Conservation (phyloP, 495 filamentous ascomycete species). For the Chaetomium cochliodes region DNA sequence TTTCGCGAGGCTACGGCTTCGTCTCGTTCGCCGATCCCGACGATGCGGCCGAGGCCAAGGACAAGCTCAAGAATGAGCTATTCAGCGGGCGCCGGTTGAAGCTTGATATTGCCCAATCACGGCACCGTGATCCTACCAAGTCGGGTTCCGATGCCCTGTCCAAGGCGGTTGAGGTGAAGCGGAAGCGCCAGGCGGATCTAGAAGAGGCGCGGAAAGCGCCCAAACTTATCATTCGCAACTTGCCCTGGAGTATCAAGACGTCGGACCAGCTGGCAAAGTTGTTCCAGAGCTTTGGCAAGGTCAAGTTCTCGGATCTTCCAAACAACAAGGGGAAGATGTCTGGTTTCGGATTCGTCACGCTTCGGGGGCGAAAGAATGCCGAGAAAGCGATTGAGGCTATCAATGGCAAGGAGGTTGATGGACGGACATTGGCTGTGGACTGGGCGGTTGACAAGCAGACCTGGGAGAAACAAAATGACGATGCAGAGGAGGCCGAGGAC, state of each 20-base stretch:
- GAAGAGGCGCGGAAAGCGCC: slow-evolving; percentile 60
- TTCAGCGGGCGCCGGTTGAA: slow-evolving; percentile 78
- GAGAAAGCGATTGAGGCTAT: slow-evolving; percentile 80
- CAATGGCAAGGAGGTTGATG: slow-evolving; percentile 89
- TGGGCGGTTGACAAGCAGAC: slow-evolving; percentile 91
- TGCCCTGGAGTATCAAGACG: slow-evolving; percentile 93
- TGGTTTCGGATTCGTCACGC: slow-evolving; percentile 90
- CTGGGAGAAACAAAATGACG: slow-evolving; percentile 66
- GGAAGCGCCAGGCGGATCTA: slow-evolving; percentile 54
- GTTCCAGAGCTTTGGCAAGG: slow-evolving; percentile 85
- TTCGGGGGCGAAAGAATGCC: slow-evolving; percentile 86
- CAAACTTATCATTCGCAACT: slow-evolving; percentile 89
- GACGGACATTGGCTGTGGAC: slow-evolving; percentile 83
- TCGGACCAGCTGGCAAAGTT: slow-evolving; percentile 71
- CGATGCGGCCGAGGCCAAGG: slow-evolving; percentile 75
- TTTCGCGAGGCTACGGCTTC: slow-evolving; percentile 90
- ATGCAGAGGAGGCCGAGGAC: slow-evolving; percentile 29
- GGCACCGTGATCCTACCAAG: slow-evolving; percentile 65
- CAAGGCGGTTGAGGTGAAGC: slow-evolving; percentile 50
- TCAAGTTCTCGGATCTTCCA: slow-evolving; percentile 77
- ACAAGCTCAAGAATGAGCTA: slow-evolving; percentile 69
- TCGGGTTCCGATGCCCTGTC: slow-evolving; percentile 35
- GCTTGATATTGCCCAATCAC: slow-evolving; percentile 82
- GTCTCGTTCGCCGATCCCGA: slow-evolving; percentile 93
- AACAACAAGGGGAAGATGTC: slow-evolving; percentile 68